Percentiles rank a stretch among this genome's conserved stretches.
phyloP scores from a whole-genome alignment of 805 yeast species.

The Zygoascus tannicola region DNA sequence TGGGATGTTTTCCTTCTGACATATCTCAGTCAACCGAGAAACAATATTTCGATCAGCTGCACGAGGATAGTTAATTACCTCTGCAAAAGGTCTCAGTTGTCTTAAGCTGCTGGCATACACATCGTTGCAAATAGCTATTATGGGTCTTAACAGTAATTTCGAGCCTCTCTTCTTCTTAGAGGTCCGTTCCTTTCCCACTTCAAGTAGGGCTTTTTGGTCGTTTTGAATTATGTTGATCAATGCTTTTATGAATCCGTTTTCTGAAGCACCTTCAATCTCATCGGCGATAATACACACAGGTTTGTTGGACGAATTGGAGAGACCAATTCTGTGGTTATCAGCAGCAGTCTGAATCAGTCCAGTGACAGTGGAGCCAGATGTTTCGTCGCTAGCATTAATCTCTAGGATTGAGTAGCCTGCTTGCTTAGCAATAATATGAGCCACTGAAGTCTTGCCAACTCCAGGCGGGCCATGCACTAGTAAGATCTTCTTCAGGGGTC shows the following conservation, averaged over 20 bases:
- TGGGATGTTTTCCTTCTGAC: constrained; percentile 43
- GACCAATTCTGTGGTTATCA: constrained; percentile 46
- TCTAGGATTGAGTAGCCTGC: constrained; percentile 75
- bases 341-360: constrained; percentile 54
- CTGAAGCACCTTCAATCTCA: constrained; percentile 78
- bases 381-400: constrained; percentile 76
- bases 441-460: constrained; percentile 81
- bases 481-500: constrained; percentile 57
- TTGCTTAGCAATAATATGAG: constrained; percentile 75
- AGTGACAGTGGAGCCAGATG: constrained; percentile 48
- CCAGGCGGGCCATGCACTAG: constrained; percentile 91
- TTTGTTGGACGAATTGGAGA: constrained; percentile 36
- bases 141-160: constrained; percentile 60
- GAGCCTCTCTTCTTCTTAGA: constrained; percentile 26
- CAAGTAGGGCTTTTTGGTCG: constrained; percentile 46
- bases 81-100: constrained; percentile 62
- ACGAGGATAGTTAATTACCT: constrained; percentile 55
- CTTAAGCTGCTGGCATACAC: constrained; percentile 68
- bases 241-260: constrained; percentile 44
- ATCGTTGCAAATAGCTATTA: constrained; percentile 88
- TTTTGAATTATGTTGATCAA: constrained; percentile 47
- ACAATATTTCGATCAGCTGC: constrained; percentile 42
- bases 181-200: constrained; percentile 20
- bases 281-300: constrained; percentile 83
- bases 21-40: constrained; percentile 42